phyloP scores from a whole-genome alignment of 805 yeast genomes.

The Teunomyces gatunensis region DNA sequence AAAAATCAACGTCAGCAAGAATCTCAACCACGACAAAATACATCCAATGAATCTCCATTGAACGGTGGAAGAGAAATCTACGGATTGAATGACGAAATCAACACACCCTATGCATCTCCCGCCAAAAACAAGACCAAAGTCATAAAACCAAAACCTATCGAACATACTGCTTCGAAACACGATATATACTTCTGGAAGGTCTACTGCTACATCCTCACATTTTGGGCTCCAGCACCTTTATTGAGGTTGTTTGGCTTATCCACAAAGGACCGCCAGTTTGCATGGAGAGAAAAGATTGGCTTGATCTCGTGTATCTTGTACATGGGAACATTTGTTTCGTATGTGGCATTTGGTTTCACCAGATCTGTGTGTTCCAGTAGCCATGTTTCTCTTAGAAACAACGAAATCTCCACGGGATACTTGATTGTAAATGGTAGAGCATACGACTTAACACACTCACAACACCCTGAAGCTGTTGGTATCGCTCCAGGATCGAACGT shows the following conservation, averaged over 20 bases:
- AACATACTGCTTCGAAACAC: conserved; percentile 12
- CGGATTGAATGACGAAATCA: conserved; percentile 61
- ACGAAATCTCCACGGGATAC: conserved; percentile 57
- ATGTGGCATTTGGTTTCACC: conserved; percentile 87
- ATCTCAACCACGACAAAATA: neutral
- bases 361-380: conserved; percentile 65
- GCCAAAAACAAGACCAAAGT: conserved; percentile 21
- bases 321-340: conserved; percentile 79
- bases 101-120: conserved; percentile 12
- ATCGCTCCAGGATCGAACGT: conserved; percentile 66
- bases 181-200: conserved; percentile 65
- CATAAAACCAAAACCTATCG: conserved; percentile 15
- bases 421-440: conserved; percentile 82
- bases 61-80: conserved; percentile 48
- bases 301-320: conserved; percentile 70
- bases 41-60: too few species aligned
- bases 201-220: conserved; percentile 78
- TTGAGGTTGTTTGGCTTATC: conserved; percentile 72
- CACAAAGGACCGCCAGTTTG: conserved; percentile 79
- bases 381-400: conserved; percentile 50
- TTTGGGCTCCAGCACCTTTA: conserved; percentile 87
- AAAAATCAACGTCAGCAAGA: neutral
- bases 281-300: conserved; percentile 97
- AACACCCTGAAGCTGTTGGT: conserved; percentile 84
- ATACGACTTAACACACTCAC: conserved; percentile 64